phyloP scores from a whole-genome alignment of 2,329 filamentous ascomycete species.

The Trichoderma koningiopsis region DNA sequence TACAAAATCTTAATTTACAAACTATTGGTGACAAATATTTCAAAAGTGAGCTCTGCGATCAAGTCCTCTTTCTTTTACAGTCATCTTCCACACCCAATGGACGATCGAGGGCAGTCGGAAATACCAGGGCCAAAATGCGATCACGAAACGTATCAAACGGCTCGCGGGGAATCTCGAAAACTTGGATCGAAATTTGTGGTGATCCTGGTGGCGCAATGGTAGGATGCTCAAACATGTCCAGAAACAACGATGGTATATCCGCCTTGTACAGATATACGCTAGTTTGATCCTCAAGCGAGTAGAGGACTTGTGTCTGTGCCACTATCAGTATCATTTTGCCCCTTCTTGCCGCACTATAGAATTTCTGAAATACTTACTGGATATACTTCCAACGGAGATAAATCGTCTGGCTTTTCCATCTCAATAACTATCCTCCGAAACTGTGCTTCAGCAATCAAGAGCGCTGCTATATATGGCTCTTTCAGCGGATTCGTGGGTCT shows the following conservation, averaged over 20 bases:
- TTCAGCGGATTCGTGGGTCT: not conserved
- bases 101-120: not conserved
- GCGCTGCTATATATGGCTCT: constrained; percentile 19
- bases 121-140: constrained; percentile 6
- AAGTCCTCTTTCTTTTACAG: too few species aligned
- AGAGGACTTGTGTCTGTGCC: not conserved
- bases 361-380: not conserved
- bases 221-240: constrained; percentile 16
- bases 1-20: too few species aligned
- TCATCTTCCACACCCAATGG: too few species aligned
- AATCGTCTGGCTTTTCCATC: not conserved
- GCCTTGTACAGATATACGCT: not conserved
- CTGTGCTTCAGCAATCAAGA: constrained; percentile 20
- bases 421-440: not conserved
- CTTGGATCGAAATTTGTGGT: not conserved
- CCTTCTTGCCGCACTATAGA: not conserved
- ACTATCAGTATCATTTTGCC: fast-evolving
- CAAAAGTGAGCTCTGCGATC: too few species aligned
- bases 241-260: not conserved
- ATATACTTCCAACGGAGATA: not conserved
- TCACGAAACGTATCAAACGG: constrained; percentile 10
- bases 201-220: not conserved
- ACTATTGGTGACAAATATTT: too few species aligned
- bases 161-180: not conserved
- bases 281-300: not conserved